Evolutionary conservation across 1,139 yeast genomes (phyloP).

Genomic region (Geotrichum citri-aurantii): DNA sequence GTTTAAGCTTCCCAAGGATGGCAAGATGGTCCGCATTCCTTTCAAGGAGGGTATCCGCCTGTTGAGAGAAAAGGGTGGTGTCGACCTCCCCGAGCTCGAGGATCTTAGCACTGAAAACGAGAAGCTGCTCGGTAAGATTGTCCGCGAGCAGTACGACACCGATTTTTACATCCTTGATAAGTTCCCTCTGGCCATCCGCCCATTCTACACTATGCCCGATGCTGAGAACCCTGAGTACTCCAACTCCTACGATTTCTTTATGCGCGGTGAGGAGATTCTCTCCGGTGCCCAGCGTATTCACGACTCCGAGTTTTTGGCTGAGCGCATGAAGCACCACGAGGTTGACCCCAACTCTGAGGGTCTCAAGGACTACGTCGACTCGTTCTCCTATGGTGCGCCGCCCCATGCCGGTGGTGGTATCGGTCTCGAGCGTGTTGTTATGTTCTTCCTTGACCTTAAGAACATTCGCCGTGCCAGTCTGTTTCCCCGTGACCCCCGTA

Average conservation of each 20-base stretch:
- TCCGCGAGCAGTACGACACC: slow-evolving; percentile 89
- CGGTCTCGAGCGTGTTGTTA: slow-evolving; percentile 96
- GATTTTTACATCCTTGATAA: slow-evolving; percentile 97
- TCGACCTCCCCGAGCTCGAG: slow-evolving; percentile 77
- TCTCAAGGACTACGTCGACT: slow-evolving; percentile 82
- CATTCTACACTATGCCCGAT: slow-evolving; percentile 99
- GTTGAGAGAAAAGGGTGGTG: slow-evolving; percentile 76
- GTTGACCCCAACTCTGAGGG: slow-evolving; percentile 80
- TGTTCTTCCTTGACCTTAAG: slow-evolving; percentile 94
- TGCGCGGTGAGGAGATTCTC: slow-evolving; percentile 98
- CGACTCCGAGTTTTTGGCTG: slow-evolving; percentile 73
- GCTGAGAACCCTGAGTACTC: slow-evolving; percentile 86
- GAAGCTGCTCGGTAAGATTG: slow-evolving; percentile 82
- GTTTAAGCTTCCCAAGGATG: slow-evolving; percentile 70
- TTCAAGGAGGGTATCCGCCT: slow-evolving; percentile 86
- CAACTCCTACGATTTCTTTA: slow-evolving; percentile 89
- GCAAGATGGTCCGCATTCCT: slow-evolving; percentile 80
- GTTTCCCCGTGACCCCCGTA: slow-evolving; percentile 98
- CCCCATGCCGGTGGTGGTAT: slow-evolving; percentile 99
- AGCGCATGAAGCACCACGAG: slow-evolving; percentile 79
- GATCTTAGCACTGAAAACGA: slow-evolving; percentile 94
- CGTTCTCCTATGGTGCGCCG: slow-evolving; percentile 90
- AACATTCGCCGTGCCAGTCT: slow-evolving; percentile 95
- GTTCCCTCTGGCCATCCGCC: slow-evolving; percentile 94
- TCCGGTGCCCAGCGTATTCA: slow-evolving; percentile 99